Evolutionary conservation across 1,139 yeast species (phyloP).

Genomic region (Suhomyces kunorum): DNA sequence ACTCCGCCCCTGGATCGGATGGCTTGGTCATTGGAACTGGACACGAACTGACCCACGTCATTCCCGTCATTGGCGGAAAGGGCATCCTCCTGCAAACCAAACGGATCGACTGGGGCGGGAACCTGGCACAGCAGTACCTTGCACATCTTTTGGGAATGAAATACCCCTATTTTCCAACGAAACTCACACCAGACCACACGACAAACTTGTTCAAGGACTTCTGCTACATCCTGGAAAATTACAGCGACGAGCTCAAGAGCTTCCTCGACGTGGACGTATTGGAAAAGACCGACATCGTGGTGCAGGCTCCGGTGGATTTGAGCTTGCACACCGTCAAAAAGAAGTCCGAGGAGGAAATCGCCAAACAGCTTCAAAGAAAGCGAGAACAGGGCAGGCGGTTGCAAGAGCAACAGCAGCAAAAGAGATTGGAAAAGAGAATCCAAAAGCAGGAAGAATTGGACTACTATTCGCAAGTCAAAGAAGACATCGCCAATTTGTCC

Average conservation of each 20-base stretch:
- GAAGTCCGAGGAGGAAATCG: slow-evolving; percentile 82
- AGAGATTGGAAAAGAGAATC: slow-evolving; percentile 73
- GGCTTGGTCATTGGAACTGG: slow-evolving; percentile 85
- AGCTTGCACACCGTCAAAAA: slow-evolving; percentile 54
- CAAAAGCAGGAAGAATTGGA: slow-evolving; percentile 81
- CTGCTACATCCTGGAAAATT: slow-evolving; percentile 76
- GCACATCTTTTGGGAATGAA: slow-evolving; percentile 68
- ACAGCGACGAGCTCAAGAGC: slow-evolving; percentile 59
- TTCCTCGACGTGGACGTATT: slow-evolving; percentile 63
- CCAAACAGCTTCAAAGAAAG: slow-evolving; percentile 74
- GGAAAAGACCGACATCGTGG: slow-evolving; percentile 66
- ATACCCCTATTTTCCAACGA: slow-evolving; percentile 89
- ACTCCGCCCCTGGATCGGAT: slow-evolving; percentile 35
- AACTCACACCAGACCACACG: slow-evolving; percentile 63
- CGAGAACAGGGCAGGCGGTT: slow-evolving; percentile 84
- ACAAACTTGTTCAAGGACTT: slow-evolving; percentile 69
- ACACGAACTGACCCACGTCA: slow-evolving; percentile 76
- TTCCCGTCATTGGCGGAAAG: slow-evolving; percentile 72
- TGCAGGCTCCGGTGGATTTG: slow-evolving; percentile 77
- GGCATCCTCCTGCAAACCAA: slow-evolving; percentile 71
- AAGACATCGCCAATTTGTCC: slow-evolving; percentile 48
- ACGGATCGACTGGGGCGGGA: slow-evolving; percentile 92
- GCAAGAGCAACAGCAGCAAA: slow-evolving; percentile 90
- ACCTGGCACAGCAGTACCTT: slow-evolving; percentile 65
- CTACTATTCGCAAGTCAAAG: slow-evolving; percentile 62